A percentile compares a stretch with the other conserved stretches of the same genome.
Conservation (phyloP, 768 basidiomycete species). For the Paxillus involutus region DNA sequence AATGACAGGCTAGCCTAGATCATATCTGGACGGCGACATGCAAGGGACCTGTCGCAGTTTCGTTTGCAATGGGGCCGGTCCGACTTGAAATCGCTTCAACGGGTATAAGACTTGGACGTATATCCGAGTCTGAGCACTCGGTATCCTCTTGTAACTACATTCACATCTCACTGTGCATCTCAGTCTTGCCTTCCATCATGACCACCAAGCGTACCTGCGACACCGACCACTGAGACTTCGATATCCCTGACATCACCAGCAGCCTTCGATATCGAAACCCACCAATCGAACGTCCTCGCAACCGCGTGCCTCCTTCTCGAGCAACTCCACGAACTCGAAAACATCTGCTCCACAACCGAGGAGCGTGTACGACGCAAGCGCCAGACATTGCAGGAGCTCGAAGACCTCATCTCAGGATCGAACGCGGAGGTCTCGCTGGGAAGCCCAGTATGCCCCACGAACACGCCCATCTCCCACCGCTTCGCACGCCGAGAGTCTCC, state of each 20-base stretch:
- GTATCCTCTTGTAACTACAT: neutral
- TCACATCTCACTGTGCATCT: neutral
- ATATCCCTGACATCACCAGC: neutral
- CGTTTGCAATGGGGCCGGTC: constrained; percentile 14
- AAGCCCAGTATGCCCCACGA: constrained; percentile 18
- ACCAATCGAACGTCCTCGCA: constrained; percentile 22
- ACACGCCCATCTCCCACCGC: constrained; percentile 20
- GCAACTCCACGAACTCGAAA: constrained; percentile 27
- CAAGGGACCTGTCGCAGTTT: neutral
- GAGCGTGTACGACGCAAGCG: constrained; percentile 25
- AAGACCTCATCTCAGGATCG: constrained; percentile 17
- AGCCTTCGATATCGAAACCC: neutral
- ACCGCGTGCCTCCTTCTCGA: constrained; percentile 30
- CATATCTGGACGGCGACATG: too few species aligned
- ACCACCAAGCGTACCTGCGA: neutral
- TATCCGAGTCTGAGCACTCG: neutral
- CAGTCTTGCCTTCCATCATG: constrained; percentile 4
- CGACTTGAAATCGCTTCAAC: neutral
- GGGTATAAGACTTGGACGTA: constrained; percentile 11
- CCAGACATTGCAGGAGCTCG: constrained; percentile 20
- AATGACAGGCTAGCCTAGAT: neutral
- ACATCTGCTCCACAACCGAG: constrained; percentile 18
- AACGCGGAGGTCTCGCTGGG: constrained; percentile 12
- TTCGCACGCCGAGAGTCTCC: constrained; percentile 17
- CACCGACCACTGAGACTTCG: neutral